Evolutionary conservation across 148 eudicot genomes (phyloP).

Genomic region (Cornus florida): DNA sequence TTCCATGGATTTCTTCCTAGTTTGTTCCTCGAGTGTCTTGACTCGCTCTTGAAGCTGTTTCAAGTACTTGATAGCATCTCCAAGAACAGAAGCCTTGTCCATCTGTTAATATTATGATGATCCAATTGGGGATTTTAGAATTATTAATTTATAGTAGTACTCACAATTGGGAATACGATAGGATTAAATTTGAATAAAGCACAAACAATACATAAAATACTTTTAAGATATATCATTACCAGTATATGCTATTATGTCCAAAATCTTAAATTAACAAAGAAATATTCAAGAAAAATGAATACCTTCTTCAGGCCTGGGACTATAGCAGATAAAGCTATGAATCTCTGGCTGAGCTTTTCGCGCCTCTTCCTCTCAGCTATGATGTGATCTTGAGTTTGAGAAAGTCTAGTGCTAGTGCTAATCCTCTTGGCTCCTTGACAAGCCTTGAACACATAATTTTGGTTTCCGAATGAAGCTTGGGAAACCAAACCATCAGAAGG

Average conservation of each 20-base stretch:
- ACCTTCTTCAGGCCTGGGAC: constrained; percentile 81
- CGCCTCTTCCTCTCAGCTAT: constrained; percentile 65
- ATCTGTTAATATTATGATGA: constrained; percentile 31
- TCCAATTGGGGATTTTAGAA: neutral
- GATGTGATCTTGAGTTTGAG: constrained; percentile 55
- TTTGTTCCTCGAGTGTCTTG: constrained; percentile 65
- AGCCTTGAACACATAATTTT: constrained; percentile 23
- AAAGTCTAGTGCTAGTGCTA: constrained; percentile 17
- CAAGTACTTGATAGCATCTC: constrained; percentile 64
- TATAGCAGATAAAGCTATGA: constrained; percentile 61
- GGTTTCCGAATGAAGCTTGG: constrained; percentile 27
- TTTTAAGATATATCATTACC: too few relatives aligned
- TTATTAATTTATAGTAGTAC: too few relatives aligned
- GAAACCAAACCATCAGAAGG: constrained; percentile 22
- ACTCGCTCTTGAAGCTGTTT: constrained; percentile 65
- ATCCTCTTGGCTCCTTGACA: constrained; percentile 31
- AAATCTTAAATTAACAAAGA: neutral
- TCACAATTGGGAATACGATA: too few relatives aligned
- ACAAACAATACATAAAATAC: neutral
- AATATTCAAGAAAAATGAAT: constrained; percentile 1
- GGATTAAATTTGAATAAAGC: neutral
- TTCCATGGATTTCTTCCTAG: constrained; percentile 46
- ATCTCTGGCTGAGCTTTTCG: constrained; percentile 60
- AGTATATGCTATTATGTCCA: too few relatives aligned
- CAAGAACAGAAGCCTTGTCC: constrained; percentile 83